These are phyloP conservation scores for Trichoderma polysporum DNA, from an alignment of 2,329 filamentous ascomycete species.

Conservation along the genomic window DNA sequence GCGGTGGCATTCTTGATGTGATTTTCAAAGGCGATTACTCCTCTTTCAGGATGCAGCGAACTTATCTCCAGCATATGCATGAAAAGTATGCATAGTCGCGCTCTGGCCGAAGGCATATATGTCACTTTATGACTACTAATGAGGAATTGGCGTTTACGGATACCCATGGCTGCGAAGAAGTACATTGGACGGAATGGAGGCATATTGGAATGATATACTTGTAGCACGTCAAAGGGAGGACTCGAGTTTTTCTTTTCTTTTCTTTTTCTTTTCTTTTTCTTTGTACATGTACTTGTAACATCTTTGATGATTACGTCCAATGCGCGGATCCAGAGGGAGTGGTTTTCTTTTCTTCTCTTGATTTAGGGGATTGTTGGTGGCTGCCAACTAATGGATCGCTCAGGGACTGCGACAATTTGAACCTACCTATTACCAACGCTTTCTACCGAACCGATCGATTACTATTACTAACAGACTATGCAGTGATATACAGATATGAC, in stretches of 20 bases:
- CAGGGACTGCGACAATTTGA: conserved; percentile 11
- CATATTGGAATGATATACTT: background rate
- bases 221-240: background rate
- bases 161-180: background rate
- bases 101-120: conserved; percentile 27
- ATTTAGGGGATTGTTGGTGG: background rate
- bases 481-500: conserved; percentile 31
- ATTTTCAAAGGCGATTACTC: conserved; percentile 79
- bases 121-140: background rate
- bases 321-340: background rate
- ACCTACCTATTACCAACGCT: conserved; percentile 9
- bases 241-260: background rate
- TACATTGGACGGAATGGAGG: conserved; percentile 18
- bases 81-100: conserved; percentile 40
- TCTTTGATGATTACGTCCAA: conserved; percentile 24
- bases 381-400: conserved; percentile 9
- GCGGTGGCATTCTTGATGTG: conserved; percentile 59
- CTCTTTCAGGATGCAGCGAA: conserved; percentile 68
- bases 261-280: background rate
- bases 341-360: background rate
- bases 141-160: conserved; percentile 18
- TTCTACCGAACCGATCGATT: conserved; percentile 2
- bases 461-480: conserved; percentile 12
- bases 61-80: conserved; percentile 57
- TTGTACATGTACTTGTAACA: conserved; percentile 29